A percentile compares a stretch with the other conserved stretches of the same genome.
Evolutionary conservation across 176 grass and related monocot species (phyloP).

Genomic region (Paspalum notatum): DNA sequence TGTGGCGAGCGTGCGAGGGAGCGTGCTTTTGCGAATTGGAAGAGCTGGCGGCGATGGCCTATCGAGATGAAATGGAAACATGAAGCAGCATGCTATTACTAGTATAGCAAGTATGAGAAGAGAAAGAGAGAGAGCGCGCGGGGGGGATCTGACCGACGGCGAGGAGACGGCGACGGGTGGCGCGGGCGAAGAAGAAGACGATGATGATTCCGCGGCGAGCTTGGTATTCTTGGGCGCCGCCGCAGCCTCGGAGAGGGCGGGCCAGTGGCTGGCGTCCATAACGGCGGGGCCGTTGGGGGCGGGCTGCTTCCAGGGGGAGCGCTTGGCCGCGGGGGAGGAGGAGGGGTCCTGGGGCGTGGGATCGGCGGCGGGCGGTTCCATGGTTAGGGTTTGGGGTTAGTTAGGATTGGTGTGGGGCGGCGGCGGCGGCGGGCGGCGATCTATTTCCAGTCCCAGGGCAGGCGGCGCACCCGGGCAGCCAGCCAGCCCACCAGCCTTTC

Average conservation of each 20-base stretch:
- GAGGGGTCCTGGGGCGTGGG: constrained; percentile 34
- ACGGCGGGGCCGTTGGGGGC: constrained; percentile 49
- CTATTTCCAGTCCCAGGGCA: not conserved
- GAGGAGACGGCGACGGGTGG: constrained; percentile 18
- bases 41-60: constrained; percentile 29
- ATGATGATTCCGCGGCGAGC: not conserved
- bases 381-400: constrained; percentile 22
- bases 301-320: constrained; percentile 63
- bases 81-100: too few relatives aligned
- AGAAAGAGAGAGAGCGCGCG: too few relatives aligned
- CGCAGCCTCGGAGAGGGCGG: constrained; percentile 64
- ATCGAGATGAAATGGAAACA: not conserved
- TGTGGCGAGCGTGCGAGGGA: constrained; percentile 41
- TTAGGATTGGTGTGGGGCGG: not conserved
- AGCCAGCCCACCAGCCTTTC: too few relatives aligned
- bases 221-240: constrained; percentile 32
- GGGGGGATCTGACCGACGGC: constrained; percentile 54
- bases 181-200: not conserved
- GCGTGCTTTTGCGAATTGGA: constrained; percentile 42
- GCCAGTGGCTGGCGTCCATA: constrained; percentile 66
- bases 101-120: too few relatives aligned
- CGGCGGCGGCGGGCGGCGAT: constrained; percentile 37
- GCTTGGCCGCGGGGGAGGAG: constrained; percentile 46
- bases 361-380: constrained; percentile 41
- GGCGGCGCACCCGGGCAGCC: not conserved